Evolutionary conservation across 305 asterid genomes (phyloP).

Genomic region (Salvia sclarea): DNA sequence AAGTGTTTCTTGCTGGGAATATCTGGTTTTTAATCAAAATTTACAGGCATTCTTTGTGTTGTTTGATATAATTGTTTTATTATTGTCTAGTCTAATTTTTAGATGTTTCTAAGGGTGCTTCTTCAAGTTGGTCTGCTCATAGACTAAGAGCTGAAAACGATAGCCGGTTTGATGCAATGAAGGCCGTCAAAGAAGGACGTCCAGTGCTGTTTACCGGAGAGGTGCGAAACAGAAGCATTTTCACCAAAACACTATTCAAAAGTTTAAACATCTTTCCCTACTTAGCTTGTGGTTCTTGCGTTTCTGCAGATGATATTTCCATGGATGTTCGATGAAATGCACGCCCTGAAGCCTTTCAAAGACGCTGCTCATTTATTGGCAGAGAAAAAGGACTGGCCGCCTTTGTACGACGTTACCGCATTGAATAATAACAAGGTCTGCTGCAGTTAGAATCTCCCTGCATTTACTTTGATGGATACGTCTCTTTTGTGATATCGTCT

Average conservation of each 20-base stretch:
- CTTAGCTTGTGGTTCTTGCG: conserved; percentile 3
- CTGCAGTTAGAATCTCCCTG: conserved; percentile 1
- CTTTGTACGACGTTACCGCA: conserved; percentile 55
- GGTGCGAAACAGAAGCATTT: conserved; percentile 44
- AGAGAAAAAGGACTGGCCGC: conserved; percentile 89
- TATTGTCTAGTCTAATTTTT: conserved; percentile 33
- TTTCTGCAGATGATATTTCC: conserved; percentile 83
- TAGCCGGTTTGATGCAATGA: conserved; percentile 66
- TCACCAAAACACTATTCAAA: conserved; percentile 1
- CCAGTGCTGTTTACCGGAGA: conserved; percentile 89
- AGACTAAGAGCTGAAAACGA: conserved; percentile 64
- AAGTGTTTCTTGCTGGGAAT: conserved; percentile 18
- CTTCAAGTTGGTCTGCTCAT: conserved; percentile 91
- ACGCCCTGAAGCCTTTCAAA: conserved; percentile 76
- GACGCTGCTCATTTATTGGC: conserved; percentile 77
- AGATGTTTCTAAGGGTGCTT: conserved; percentile 58
- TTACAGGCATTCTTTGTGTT: conserved; percentile 12
- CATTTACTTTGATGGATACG: background rate
- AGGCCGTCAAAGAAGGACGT: conserved; percentile 67
- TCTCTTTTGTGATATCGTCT: background rate
- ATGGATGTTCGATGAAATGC: conserved; percentile 88
- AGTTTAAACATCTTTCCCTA: background rate
- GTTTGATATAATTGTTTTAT: background rate
- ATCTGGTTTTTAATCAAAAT: background rate
- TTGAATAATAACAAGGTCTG: conserved; percentile 73